Evolutionary conservation across 306 rosid genomes (phyloP).

Genomic region (Acmispon strigosus): DNA sequence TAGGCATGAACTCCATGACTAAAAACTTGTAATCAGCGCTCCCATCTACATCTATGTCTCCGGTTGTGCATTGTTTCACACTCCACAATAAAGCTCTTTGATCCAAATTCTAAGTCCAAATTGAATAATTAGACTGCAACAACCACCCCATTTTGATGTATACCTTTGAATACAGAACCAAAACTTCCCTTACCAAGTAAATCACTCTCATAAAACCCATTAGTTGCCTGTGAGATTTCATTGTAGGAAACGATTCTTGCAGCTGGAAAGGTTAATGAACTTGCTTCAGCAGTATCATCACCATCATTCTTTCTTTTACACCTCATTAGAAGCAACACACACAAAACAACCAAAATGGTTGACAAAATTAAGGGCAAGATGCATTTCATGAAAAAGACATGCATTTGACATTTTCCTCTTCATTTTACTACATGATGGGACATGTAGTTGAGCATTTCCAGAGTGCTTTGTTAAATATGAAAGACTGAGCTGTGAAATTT

Average conservation of each 20-base stretch:
- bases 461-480: conserved; percentile 26
- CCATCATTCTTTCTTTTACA: too few relatives aligned
- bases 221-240: conserved; percentile 16
- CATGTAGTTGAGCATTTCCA: conserved; percentile 18
- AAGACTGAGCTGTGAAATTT: conserved; percentile 21
- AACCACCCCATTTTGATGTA: conserved; percentile 7
- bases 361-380: neutral
- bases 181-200: conserved; percentile 13
- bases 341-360: neutral
- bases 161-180: conserved; percentile 5
- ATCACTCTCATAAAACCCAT: conserved; percentile 19
- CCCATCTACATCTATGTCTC: too few relatives aligned
- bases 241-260: neutral
- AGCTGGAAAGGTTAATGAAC: too few relatives aligned
- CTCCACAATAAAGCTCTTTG: conserved; percentile 17
- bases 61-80: conserved; percentile 23
- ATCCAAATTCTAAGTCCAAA: conserved; percentile 4
- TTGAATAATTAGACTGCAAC: conserved; percentile 11
- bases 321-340: neutral
- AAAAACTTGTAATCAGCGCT: conserved; percentile 10
- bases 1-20: conserved; percentile 21
- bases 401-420: too few relatives aligned
- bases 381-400: too few relatives aligned
- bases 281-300: too few relatives aligned
- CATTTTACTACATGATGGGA: conserved; percentile 26